Evolutionary conservation across 192 early-diverging fungal genomes (phyloP), one percentile per base, ranked within the genome.

Genomic region (Backusella parvicylindrica): DNA sequence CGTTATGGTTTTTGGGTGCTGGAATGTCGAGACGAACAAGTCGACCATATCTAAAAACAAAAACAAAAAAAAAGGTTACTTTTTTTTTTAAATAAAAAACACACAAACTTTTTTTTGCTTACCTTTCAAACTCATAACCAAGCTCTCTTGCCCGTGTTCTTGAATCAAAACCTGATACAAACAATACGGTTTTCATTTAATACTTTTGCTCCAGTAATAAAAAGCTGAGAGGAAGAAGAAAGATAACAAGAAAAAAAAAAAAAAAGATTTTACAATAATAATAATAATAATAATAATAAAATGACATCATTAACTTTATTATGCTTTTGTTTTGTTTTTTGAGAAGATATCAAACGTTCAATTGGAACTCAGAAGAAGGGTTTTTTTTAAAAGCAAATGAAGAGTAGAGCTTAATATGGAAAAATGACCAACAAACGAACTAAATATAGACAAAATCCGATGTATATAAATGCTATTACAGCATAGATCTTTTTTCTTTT

Each of bases 101-200:
- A 13, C 13, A 53, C 67, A 9, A 6, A 13, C 16, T 18, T 2
- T 31, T 73, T 21, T 28, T 30, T 35, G 6, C 9, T 60, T 88
- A 96, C 95, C 95, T 89, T 82, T 98, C 96, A 83, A 98, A 98
- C 49, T 96, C 96, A 79, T 94, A 93, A 13, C 95, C 96, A 18
- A 98, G 87, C 72, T 97, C 95, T 82, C 89, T 92, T 15, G 96
- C 96, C 70, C 96, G 90, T 30, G 92, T 92, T 68, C 87, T 85
- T 53, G 86, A 75, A 40, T 85, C 78, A 82, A 98, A 94, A 32
- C 95, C 95, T 68, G 93, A 88, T 30, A 95, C 92, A 74, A 92
- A 92, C 28, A 96, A 86, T 53, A 94, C 95, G 50, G 86, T 77
- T 43, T 70, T 71, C 76, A 77, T 77, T 38, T 40, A 23, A 41